Base-by-base conservation (phyloP, 2,329 filamentous ascomycete species). In the Xylariaceae sp. region DNA sequence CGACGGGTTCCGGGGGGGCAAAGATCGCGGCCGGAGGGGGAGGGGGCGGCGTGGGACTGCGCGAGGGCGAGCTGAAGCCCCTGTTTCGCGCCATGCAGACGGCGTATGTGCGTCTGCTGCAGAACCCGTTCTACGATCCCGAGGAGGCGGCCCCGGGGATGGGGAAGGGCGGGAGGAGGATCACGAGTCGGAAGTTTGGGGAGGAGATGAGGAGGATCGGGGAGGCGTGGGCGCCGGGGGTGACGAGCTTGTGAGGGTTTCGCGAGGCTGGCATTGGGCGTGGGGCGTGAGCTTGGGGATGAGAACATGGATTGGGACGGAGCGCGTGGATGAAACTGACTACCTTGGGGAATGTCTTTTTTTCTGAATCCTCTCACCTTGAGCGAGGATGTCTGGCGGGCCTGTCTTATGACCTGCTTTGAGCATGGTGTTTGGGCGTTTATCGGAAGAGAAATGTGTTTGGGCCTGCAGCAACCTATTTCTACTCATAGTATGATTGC, bases 121-220 rank as follows among this genome's bases (percentile, higher is more conserved):
- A 95, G 65, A 97, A 98, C 59, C 91, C 91, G 0, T 98, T 98
- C 66, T 97, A 90, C 64, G 82, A 85, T 35, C 91, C 91, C 9
- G 89, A 96, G 60, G 86, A 91, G 55, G 83, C 90, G 63, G 77
- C 34, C 85, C 37, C 64, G 1, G 76, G 74, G 63, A 64, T 19
- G 73, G 76, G 73, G 1, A 63, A 62, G 24, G 73, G 74, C 0
- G 78, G 78, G 3, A 77, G 81, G 61, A 83, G 83, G 59, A 96
- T 97, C 51, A 85, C 80, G 39, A 95, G 89, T 63, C 79, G 76
- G 53, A 81, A 72, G 61, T 98, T 98, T 63, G 76, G 81, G 38
- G 78, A 81, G 13, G 89, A 96, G 57, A 83, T 98, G 61, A 81
- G 85, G 62, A 75, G 85, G 52, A 93, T 98, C 62, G 93, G 89